Evolutionary conservation across 139 green algal genomes (phyloP).

Genomic region (Chlamydomonas sp.): DNA sequence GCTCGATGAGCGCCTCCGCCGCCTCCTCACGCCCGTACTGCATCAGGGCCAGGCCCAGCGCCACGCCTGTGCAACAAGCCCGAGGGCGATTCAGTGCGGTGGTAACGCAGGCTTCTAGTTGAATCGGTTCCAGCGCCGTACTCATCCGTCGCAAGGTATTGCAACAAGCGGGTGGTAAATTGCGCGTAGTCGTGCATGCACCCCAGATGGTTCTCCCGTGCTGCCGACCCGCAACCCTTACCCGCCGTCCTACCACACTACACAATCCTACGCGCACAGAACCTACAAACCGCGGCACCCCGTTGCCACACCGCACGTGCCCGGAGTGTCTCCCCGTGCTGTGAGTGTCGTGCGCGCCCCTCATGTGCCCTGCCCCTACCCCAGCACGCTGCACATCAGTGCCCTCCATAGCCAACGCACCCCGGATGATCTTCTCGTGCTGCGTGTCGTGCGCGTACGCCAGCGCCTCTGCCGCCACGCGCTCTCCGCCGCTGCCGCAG

Average conservation of each 20-base stretch:
- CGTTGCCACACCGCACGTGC: no score
- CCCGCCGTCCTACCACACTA: no score
- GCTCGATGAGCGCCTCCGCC: conserved; percentile 93
- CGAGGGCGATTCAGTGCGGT: no score
- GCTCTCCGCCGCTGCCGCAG: conserved; percentile 72
- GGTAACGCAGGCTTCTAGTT: no score
- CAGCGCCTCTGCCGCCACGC: conserved; percentile 86
- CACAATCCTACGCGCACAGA: no score
- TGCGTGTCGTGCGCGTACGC: conserved; percentile 98
- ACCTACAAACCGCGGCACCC: no score
- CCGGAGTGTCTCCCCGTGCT: no score
- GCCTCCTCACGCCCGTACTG: conserved; percentile 94
- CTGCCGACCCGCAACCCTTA: background rate
- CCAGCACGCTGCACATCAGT: background rate
- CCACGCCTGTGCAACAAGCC: conserved; percentile 54
- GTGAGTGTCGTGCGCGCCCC: no score
- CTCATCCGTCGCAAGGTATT: no score
- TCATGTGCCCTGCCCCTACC: background rate
- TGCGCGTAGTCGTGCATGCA: background rate
- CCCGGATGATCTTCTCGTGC: conserved; percentile 95
- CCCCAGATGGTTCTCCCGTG: background rate
- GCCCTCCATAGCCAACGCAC: background rate
- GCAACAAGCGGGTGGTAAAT: no score
- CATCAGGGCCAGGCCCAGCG: conserved; percentile 90
- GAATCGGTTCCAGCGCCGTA: no score